Conservation (phyloP, 2,329 filamentous ascomycete species). For the Phoma herbarum region DNA sequence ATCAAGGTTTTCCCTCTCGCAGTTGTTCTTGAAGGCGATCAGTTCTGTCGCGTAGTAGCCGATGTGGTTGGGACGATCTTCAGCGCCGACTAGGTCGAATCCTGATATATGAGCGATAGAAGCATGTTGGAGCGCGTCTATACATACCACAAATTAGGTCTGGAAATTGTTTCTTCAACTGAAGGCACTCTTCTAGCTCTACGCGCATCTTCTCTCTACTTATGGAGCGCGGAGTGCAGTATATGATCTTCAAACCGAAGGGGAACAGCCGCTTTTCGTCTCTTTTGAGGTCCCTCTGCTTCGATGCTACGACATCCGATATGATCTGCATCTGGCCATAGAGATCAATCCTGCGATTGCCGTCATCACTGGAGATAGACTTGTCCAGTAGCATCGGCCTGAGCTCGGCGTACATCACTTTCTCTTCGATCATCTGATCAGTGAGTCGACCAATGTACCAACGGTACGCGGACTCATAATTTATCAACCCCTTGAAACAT, state of each 20-base stretch:
- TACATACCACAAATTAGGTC: slow-evolving; percentile 71
- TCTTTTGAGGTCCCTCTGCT: slow-evolving; percentile 54
- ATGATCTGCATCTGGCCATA: slow-evolving; percentile 63
- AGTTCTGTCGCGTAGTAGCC: slow-evolving; percentile 67
- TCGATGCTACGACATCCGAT: slow-evolving; percentile 60
- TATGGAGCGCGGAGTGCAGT: slow-evolving; percentile 73
- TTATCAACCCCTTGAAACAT: slow-evolving; percentile 76
- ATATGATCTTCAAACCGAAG: slow-evolving; percentile 73
- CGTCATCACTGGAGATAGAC: slow-evolving; percentile 67
- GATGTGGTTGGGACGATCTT: slow-evolving; percentile 69
- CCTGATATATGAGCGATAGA: slow-evolving; percentile 58
- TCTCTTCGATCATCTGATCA: slow-evolving; percentile 69
- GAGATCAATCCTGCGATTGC: slow-evolving; percentile 62
- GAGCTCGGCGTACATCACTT: slow-evolving; percentile 76
- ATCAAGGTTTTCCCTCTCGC: slow-evolving; percentile 58
- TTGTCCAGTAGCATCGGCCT: slow-evolving; percentile 75
- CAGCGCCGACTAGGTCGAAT: slow-evolving; percentile 73
- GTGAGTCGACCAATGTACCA: slow-evolving; percentile 69
- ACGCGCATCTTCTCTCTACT: slow-evolving; percentile 55
- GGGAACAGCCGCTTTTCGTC: slow-evolving; percentile 59
- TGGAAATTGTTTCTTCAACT: slow-evolving; percentile 65
- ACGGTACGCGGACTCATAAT: slow-evolving; percentile 70
- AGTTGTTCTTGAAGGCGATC: slow-evolving; percentile 64
- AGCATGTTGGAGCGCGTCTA: too few species aligned
- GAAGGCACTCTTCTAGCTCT: slow-evolving; percentile 68